Percentiles rank a stretch among this genome's conserved stretches.
Evolutionary conservation across 2,329 filamentous ascomycete species (phyloP).

Genomic region (Verticillium nonalfalfae): DNA sequence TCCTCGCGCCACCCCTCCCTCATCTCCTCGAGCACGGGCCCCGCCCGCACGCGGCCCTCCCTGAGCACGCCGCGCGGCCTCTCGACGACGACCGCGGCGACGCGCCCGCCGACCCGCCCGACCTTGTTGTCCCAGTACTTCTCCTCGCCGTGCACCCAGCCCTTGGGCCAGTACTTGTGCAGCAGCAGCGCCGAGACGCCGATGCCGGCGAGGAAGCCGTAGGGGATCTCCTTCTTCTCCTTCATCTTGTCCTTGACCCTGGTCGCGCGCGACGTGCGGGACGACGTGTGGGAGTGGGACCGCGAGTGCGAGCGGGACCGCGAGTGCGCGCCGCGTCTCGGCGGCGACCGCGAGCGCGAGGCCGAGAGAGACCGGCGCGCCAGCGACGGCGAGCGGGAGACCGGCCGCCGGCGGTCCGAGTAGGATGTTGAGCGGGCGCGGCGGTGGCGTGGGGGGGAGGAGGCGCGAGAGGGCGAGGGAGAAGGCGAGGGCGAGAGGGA

Average conservation of each 20-base stretch:
- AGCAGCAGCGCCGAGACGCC: conserved; percentile 26
- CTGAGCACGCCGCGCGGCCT: conserved; percentile 6
- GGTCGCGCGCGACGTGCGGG: too few species aligned
- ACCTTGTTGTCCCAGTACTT: conserved; percentile 21
- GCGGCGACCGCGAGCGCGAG: background rate
- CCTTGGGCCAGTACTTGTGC: conserved; percentile 28
- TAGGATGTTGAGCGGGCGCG: background rate
- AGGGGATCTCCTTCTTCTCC: conserved; percentile 17
- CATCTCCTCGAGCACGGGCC: conserved; percentile 10
- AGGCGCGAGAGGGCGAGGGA: background rate
- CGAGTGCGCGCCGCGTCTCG: background rate
- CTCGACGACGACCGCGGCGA: background rate
- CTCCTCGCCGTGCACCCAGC: conserved; percentile 17
- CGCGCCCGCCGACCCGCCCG: conserved; percentile 5
- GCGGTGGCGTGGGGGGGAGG: background rate
- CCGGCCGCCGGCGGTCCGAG: background rate
- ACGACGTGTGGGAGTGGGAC: background rate
- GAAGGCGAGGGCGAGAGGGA: background rate
- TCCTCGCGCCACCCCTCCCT: conserved; percentile 10
- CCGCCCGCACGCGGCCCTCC: conserved; percentile 2
- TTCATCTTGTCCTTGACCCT: background rate
- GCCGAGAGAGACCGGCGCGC: background rate
- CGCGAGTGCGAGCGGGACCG: background rate
- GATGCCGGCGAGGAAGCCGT: conserved; percentile 24
- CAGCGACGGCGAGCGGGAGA: background rate